These are phyloP conservation scores for Fraxinus americana DNA, from an alignment of 257 asterid genomes.

Conservation along the genomic window DNA sequence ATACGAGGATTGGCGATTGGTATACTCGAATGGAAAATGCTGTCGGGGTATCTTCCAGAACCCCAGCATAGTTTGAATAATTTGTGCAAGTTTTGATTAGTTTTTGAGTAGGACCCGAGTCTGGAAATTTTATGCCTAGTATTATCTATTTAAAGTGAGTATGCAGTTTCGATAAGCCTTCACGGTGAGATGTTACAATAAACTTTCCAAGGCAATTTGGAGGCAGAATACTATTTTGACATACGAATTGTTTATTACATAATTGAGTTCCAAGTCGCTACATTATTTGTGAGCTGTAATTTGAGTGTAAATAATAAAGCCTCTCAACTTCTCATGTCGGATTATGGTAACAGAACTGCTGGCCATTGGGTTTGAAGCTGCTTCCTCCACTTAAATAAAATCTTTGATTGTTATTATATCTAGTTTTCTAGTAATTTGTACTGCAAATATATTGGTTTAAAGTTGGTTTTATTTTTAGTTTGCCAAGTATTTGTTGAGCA, in stretches of 20 bases:
- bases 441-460: no score
- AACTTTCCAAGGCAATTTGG: neutral
- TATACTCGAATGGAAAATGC: constrained; percentile 31
- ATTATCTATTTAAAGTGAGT: neutral
- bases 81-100: neutral
- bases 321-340: neutral
- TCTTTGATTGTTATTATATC: neutral
- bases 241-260: neutral
- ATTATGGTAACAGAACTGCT: neutral
- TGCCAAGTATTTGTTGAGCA: no score
- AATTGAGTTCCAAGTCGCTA: neutral
- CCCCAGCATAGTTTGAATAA: no score
- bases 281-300: neutral
- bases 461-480: no score
- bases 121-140: neutral
- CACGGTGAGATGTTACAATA: neutral
- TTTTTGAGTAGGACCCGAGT: neutral
- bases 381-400: neutral
- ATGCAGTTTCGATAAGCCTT: neutral
- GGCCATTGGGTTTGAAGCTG: neutral
- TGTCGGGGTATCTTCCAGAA: no score
- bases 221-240: neutral
- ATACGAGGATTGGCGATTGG: constrained; percentile 91
- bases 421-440: neutral
- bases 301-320: neutral